phyloP scores from a whole-genome alignment of 192 early-diverging fungal genomes.

The Coemansia sp. region DNA sequence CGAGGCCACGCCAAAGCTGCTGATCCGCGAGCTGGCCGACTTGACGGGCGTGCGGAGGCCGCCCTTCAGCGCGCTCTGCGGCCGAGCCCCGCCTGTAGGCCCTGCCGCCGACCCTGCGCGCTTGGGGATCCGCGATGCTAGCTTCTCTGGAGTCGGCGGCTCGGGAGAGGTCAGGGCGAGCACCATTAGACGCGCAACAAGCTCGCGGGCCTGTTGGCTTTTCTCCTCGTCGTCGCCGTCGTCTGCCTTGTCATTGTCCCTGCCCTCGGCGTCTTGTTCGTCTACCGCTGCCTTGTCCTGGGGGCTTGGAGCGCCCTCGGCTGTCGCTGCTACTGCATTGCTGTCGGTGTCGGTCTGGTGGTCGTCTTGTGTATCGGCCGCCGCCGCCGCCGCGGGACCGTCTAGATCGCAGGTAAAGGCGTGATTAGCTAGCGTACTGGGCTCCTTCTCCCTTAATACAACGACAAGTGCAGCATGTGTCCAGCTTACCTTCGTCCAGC shows the following conservation, averaged over 20 bases:
- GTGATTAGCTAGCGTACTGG: no score
- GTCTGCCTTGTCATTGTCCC: not conserved
- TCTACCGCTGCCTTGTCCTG: no score
- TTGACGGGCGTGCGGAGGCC: conserved; percentile 28
- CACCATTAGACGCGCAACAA: conserved; percentile 45
- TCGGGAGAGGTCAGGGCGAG: conserved; percentile 37
- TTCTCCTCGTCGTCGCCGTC: conserved; percentile 6
- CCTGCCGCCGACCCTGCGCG: conserved; percentile 8
- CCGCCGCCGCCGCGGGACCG: not conserved
- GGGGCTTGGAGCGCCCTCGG: no score
- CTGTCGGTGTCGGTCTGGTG: conserved; percentile 2
- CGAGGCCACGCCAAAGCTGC: conserved; percentile 47
- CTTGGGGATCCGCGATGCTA: conserved; percentile 21
- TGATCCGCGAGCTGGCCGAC: conserved; percentile 29
- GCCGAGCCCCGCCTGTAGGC: not conserved
- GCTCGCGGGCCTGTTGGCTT: conserved; percentile 41
- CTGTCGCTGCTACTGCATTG: no score
- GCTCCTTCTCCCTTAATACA: no score
- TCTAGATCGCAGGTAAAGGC: conserved; percentile 15
- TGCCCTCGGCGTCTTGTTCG: not conserved
- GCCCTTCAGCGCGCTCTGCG: conserved; percentile 10
- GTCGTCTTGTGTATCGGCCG: not conserved
- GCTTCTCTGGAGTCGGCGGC: conserved; percentile 14
- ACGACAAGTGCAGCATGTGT: not conserved
- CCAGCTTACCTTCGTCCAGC: conserved; percentile 35